Percentiles rank a stretch among this genome's conserved stretches.
These are phyloP conservation scores for Lichtheimia ramosa DNA, from an alignment of 371 early-diverging fungal species.

Conservation along the genomic window DNA sequence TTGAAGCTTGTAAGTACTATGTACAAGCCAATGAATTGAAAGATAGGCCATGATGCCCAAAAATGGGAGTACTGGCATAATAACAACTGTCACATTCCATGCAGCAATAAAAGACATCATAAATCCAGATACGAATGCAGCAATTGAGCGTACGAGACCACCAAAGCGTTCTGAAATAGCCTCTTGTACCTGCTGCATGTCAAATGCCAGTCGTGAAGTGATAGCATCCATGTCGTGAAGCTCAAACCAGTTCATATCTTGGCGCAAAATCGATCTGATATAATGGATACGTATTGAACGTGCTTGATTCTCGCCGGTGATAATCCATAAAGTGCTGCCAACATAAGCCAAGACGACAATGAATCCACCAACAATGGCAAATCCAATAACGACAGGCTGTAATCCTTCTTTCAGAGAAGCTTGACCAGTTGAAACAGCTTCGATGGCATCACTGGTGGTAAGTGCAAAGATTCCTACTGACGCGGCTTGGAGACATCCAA, in stretches of 20 bases:
- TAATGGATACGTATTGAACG: slow-evolving; percentile 52
- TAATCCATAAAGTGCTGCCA: slow-evolving; percentile 40
- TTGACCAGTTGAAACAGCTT: not conserved
- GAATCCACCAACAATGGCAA: slow-evolving; percentile 36
- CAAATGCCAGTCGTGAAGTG: slow-evolving; percentile 69
- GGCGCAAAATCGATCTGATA: slow-evolving; percentile 76
- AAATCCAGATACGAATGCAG: slow-evolving; percentile 84
- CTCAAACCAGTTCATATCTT: slow-evolving; percentile 90
- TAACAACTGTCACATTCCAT: slow-evolving; percentile 77
- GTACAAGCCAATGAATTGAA: slow-evolving; percentile 50
- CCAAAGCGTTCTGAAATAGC: slow-evolving; percentile 84
- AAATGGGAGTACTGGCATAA: slow-evolving; percentile 63
- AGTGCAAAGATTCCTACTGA: slow-evolving; percentile 24
- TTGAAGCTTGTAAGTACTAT: slow-evolving; percentile 51
- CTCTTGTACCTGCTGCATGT: slow-evolving; percentile 77
- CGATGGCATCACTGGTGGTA: slow-evolving; percentile 8
- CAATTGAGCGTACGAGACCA: slow-evolving; percentile 60
- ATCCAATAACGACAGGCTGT: slow-evolving; percentile 14
- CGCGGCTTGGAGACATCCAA: slow-evolving; percentile 21
- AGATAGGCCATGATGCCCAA: slow-evolving; percentile 29
- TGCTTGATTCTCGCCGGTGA: slow-evolving; percentile 35
- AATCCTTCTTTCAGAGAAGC: slow-evolving; percentile 9
- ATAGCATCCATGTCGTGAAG: slow-evolving; percentile 54
- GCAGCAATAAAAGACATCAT: slow-evolving; percentile 84
- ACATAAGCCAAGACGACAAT: slow-evolving; percentile 36